Conservation (phyloP, 139 green algal species). For the Haematococcus sp. region DNA sequence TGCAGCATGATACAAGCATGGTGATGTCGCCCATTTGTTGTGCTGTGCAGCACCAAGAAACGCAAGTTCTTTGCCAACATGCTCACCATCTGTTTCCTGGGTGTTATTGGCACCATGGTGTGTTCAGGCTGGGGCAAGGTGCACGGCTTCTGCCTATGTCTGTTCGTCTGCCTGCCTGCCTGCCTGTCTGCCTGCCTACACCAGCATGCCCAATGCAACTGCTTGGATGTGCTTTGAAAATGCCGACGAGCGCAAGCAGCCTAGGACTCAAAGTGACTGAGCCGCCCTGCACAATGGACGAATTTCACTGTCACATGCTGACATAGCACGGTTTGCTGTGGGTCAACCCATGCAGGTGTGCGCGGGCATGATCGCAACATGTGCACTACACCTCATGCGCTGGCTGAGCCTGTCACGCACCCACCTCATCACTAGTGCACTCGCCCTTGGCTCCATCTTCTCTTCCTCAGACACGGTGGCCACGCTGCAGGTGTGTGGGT, state of each 20-base stretch:
- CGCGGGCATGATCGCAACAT: slow-evolving; percentile 6
- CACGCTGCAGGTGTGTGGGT: slow-evolving; percentile 68
- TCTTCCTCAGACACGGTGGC: slow-evolving; percentile 86
- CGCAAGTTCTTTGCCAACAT: slow-evolving; percentile 28
- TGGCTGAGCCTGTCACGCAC: not conserved
- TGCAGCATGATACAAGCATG: too few species aligned
- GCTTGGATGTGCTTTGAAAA: too few species aligned
- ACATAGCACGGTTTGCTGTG: too few species aligned
- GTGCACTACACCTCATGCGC: not conserved
- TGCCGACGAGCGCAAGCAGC: too few species aligned
- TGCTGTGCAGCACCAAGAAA: slow-evolving; percentile 27
- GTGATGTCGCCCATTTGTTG: too few species aligned
- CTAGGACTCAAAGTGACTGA: too few species aligned
- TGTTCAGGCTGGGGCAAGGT: too few species aligned
- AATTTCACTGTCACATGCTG: too few species aligned
- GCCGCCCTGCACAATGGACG: too few species aligned
- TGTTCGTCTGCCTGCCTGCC: not conserved
- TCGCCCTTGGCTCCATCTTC: slow-evolving; percentile 87
- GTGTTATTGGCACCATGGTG: slow-evolving; percentile 16
- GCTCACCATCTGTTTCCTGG: slow-evolving; percentile 11
- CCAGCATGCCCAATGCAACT: too few species aligned
- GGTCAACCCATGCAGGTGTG: slow-evolving; percentile 12
- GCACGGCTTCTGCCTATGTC: too few species aligned
- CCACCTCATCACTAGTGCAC: slow-evolving; percentile 43
- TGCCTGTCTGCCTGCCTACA: too few species aligned